Percentiles rank a stretch among this genome's conserved stretches.
Evolutionary conservation across 805 yeast genomes (phyloP).

Genomic region (Candida sithepensis): DNA sequence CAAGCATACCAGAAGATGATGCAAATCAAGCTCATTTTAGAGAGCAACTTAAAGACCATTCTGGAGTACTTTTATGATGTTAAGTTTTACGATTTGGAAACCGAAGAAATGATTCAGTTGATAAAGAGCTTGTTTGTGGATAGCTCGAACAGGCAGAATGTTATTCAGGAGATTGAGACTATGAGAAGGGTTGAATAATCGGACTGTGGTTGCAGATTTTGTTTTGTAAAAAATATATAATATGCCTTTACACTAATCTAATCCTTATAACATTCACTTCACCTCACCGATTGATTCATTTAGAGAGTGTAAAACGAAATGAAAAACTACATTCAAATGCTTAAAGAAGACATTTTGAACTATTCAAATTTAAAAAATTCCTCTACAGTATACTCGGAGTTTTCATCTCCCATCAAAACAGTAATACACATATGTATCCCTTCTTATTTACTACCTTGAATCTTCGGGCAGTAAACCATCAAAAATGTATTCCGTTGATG

Average conservation of each 20-base stretch:
- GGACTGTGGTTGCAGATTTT: background rate
- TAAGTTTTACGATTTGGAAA: constrained; percentile 44
- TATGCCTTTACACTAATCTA: background rate
- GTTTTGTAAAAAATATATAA: background rate
- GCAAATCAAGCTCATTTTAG: constrained; percentile 26
- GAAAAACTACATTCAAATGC: no score
- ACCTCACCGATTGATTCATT: no score
- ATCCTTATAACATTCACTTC: no score
- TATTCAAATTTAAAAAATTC: no score
- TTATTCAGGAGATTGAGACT: constrained; percentile 43
- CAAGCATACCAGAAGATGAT: constrained; percentile 27
- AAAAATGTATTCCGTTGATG: no score
- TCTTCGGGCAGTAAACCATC: no score
- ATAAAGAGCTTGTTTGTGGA: constrained; percentile 43
- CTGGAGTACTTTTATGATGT: constrained; percentile 50
- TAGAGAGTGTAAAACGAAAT: no score
- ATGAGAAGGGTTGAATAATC: constrained; percentile 28
- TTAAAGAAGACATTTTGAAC: no score
- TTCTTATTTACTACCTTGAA: no score
- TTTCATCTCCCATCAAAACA: no score
- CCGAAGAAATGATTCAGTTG: constrained; percentile 41
- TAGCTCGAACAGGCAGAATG: constrained; percentile 41
- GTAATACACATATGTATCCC: no score
- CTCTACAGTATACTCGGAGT: no score
- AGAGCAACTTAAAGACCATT: constrained; percentile 40